Base-by-base conservation (phyloP, 2,329 filamentous ascomycete genomes). In the Sclerotinia subarctica region DNA sequence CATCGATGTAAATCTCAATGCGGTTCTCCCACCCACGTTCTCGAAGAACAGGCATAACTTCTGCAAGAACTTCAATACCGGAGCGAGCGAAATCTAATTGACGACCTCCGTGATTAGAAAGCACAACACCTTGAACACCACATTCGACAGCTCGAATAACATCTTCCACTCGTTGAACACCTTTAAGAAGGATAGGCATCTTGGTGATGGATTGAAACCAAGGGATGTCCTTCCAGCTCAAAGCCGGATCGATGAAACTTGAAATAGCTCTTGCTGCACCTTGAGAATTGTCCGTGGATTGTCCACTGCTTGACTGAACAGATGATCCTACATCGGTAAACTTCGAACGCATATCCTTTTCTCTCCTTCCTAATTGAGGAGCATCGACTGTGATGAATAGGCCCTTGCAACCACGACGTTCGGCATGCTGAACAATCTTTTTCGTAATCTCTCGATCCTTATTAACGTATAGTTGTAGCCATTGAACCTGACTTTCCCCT, bases 331-430 rank as follows among this genome's bases (percentile, higher is more conserved):
- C 86, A 74, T 97, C 94, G 49, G 87, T 87, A 78, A 96, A 96
- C 80, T 98, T 98, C 72, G 86, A 87, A 51, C 95, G 91, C 95
- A 98, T 98, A 78, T 98, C 95, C 82, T 98, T 99, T 80, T 99
- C 95, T 73, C 95, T 86, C 51, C 95, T 89, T 53, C 95, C 95
- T 29, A 99, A 88, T 80, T 98, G 94, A 7, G 95, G 95, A 64
- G 95, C 95, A 78, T 99, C 95, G 66, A 99, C 95, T 2, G 95
- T 99, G 81, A 99, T 97, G 84, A 99, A 99, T 24, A 99, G 88
- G 13, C 90, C 95, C 80, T 92, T 95, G 84, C 95, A 98, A 38
- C 95, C 95, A 68, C 95, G 90, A 76, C 83, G 83, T 81, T 99
- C 95, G 70, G 95, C 95, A 80, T 98, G 93, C 81, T 94, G 80